Percentiles rank a stretch among this genome's conserved stretches.
phyloP scores from a whole-genome alignment of 139 green algal species.

The Coccomyxa sp. region DNA sequence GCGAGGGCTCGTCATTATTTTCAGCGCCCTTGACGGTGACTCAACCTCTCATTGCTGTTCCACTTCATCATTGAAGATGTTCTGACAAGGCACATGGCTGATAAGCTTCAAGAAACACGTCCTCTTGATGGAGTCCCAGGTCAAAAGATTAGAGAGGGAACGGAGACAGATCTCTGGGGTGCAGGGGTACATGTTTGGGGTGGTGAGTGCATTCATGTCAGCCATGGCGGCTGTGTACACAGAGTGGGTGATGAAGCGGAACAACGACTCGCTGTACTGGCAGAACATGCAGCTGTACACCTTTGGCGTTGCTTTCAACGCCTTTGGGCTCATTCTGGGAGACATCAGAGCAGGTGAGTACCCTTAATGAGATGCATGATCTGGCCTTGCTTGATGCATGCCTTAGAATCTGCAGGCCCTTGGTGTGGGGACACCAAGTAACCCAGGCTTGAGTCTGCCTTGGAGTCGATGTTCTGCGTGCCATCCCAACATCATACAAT shows the following conservation, averaged over 20 bases:
- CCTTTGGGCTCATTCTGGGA: conserved; percentile 17
- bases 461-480: too few species aligned
- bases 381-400: too few species aligned
- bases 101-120: too few species aligned
- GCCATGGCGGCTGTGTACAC: conserved; percentile 61
- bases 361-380: too few species aligned
- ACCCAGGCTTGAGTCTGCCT: too few species aligned
- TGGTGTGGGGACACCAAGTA: background rate
- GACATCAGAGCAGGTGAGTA: conserved; percentile 1
- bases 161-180: too few species aligned
- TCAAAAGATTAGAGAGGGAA: too few species aligned
- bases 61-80: background rate
- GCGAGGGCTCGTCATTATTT: conserved; percentile 18
- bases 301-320: conserved; percentile 54
- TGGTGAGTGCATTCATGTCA: conserved; percentile 38
- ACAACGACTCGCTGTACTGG: conserved; percentile 54
- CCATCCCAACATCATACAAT: too few species aligned
- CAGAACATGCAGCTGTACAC: conserved; percentile 64
- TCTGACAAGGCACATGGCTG: background rate
- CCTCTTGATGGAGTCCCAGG: too few species aligned
- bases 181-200: conserved; percentile 28
- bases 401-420: background rate
- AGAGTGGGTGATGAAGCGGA: conserved; percentile 66
- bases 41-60: background rate
- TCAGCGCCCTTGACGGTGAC: conserved; percentile 23